Percentiles rank a stretch among this genome's conserved stretches.
These are phyloP conservation scores for Leucosporidium yakuticum DNA, from an alignment of 768 basidiomycete genomes.

Conservation along the genomic window DNA sequence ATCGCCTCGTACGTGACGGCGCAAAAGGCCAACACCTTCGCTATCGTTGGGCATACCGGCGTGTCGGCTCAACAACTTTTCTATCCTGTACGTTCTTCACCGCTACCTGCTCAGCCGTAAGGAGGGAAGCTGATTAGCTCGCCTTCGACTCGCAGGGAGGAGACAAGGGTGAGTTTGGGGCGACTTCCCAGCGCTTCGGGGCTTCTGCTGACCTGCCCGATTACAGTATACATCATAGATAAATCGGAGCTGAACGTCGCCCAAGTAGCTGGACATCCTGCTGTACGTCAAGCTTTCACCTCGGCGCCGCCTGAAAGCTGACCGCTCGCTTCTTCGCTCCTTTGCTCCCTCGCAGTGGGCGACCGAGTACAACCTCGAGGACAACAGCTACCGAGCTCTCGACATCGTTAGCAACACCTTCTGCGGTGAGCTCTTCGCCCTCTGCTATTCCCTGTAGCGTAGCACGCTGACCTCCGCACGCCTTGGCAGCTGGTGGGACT, in stretches of 20 bases:
- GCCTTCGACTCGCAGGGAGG: slow-evolving; percentile 46
- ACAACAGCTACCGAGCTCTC: slow-evolving; percentile 60
- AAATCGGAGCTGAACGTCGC: slow-evolving; percentile 58
- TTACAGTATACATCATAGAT: slow-evolving; percentile 48
- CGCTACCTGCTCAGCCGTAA: neutral
- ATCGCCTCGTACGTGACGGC: too few relatives aligned
- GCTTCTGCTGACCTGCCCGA: neutral
- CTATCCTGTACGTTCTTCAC: too few relatives aligned
- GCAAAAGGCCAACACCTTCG: slow-evolving; percentile 36
- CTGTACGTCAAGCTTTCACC: neutral
- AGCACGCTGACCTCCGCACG: slow-evolving; percentile 13
- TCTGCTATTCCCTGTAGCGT: slow-evolving; percentile 4
- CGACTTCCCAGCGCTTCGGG: too few relatives aligned
- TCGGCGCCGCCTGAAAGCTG: neutral
- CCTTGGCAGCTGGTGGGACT: too few relatives aligned
- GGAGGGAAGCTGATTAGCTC: neutral
- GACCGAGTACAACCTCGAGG: slow-evolving; percentile 54
- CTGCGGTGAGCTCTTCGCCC: neutral
- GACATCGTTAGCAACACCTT: slow-evolving; percentile 62
- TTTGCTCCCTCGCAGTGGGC: slow-evolving; percentile 39
- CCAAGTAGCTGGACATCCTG: slow-evolving; percentile 59
- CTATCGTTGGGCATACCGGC: slow-evolving; percentile 62
- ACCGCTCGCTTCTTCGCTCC: neutral
- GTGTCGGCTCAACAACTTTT: slow-evolving; percentile 47
- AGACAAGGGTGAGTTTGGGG: too few relatives aligned